Percentiles rank a stretch among this genome's conserved stretches.
phyloP scores from a whole-genome alignment of 345 rosid species.

The Eucalyptus marginata region DNA sequence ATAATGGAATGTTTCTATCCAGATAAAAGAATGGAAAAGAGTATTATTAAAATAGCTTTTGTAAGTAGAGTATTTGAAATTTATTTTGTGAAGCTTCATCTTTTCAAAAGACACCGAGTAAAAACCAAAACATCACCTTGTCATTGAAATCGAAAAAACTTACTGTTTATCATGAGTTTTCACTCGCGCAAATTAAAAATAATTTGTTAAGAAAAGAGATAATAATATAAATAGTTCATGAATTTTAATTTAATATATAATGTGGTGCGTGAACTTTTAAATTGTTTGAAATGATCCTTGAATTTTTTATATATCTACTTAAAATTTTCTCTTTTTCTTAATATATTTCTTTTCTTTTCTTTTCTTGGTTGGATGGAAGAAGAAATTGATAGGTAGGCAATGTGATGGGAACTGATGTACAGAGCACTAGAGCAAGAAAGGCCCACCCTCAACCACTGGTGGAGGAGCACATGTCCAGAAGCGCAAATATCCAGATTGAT shows the following conservation, averaged over 20 bases:
- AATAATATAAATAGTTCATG: rapidly evolving
- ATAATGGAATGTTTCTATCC: not conserved
- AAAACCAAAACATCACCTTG: too few species aligned
- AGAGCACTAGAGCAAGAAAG: not conserved
- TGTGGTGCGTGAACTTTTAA: rapidly evolving
- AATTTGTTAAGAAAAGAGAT: too few species aligned
- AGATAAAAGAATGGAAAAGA: too few species aligned
- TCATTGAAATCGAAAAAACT: rapidly evolving
- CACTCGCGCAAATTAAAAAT: rapidly evolving
- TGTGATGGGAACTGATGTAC: not conserved
- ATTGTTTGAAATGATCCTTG: rapidly evolving
- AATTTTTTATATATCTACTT: too few species aligned
- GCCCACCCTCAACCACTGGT: not conserved
- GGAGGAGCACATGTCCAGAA: not conserved
- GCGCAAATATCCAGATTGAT: not conserved
- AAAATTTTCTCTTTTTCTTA: too few species aligned
- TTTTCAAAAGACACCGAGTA: not conserved
- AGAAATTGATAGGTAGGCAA: not conserved
- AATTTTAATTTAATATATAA: too few species aligned
- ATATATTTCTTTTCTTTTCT: too few species aligned
- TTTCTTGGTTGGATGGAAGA: not conserved
- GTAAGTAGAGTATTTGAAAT: not conserved
- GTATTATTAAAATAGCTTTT: too few species aligned
- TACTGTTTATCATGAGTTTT: not conserved
- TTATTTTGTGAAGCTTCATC: not conserved